phyloP scores from a whole-genome alignment of 148 eudicot genomes.

The Silene uniflora region DNA sequence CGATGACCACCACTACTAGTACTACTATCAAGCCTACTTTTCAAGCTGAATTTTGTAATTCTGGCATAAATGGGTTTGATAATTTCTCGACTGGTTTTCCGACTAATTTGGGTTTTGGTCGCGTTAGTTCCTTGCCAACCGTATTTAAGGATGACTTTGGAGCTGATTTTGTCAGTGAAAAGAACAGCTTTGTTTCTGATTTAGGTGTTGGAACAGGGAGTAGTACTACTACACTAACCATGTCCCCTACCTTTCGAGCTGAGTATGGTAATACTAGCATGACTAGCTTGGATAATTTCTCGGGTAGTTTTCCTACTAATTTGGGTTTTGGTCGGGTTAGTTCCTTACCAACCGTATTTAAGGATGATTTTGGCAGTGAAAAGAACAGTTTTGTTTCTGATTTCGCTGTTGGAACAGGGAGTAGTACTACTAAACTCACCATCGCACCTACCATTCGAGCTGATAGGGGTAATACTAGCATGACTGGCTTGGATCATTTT shows the following conservation, averaged over 20 bases:
- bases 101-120: slow-evolving; percentile 3
- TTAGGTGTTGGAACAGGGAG: background rate
- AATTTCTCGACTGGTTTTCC: background rate
- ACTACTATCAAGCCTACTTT: background rate
- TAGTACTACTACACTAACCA: background rate
- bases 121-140: background rate
- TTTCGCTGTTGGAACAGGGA: background rate
- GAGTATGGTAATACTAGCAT: slow-evolving; percentile 2
- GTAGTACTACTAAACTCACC: background rate
- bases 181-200: background rate
- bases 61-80: background rate
- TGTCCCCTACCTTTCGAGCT: slow-evolving; percentile 10
- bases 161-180: background rate
- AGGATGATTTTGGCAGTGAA: slow-evolving; percentile 11
- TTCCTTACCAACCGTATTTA: slow-evolving; percentile 11
- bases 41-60: background rate
- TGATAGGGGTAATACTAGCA: background rate
- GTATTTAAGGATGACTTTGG: slow-evolving; percentile 10
- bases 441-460: background rate
- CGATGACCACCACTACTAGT: too few species aligned
- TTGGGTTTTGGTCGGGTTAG: slow-evolving; percentile 3
- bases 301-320: slow-evolving; percentile 1
- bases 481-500: background rate
- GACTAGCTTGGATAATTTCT: background rate
- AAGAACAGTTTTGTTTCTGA: background rate